Evolutionary conservation across 768 basidiomycete species (phyloP).

Genomic region (Boletus barrowsii): DNA sequence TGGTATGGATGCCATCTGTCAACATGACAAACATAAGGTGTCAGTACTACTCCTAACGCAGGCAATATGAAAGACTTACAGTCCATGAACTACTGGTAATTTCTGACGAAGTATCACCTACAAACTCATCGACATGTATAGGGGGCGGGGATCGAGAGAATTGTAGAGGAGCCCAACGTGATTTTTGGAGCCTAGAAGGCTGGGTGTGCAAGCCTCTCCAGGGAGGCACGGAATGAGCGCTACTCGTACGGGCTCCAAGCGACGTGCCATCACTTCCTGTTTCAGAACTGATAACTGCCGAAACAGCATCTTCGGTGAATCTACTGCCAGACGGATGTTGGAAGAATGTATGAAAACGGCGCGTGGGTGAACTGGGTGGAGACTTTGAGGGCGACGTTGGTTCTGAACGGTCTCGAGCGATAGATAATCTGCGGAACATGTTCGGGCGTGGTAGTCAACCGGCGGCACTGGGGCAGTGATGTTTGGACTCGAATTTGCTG

Average conservation of each 20-base stretch:
- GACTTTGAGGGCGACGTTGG: conserved; percentile 13
- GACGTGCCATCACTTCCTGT: conserved; percentile 20
- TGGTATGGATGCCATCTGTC: conserved; percentile 8
- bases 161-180: conserved; percentile 6
- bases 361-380: conserved; percentile 15
- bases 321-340: conserved; percentile 27
- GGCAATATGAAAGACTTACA: conserved; percentile 7
- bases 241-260: neutral
- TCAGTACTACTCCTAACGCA: neutral
- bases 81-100: conserved; percentile 8
- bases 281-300: conserved; percentile 27
- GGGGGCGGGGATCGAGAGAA: neutral
- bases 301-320: conserved; percentile 25
- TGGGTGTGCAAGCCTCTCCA: conserved; percentile 6
- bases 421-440: conserved; percentile 20
- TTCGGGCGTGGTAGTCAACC: neutral
- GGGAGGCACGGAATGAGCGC: neutral
- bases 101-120: conserved; percentile 6
- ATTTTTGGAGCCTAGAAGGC: conserved; percentile 19
- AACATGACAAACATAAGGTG: neutral
- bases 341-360: neutral
- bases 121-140: neutral
- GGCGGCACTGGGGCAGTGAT: neutral
- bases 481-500: neutral
- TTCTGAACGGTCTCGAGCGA: conserved; percentile 1